Evolutionary conservation across 495 filamentous ascomycete species (phyloP).

Genomic region (Lindgomyces ingoldianus): DNA sequence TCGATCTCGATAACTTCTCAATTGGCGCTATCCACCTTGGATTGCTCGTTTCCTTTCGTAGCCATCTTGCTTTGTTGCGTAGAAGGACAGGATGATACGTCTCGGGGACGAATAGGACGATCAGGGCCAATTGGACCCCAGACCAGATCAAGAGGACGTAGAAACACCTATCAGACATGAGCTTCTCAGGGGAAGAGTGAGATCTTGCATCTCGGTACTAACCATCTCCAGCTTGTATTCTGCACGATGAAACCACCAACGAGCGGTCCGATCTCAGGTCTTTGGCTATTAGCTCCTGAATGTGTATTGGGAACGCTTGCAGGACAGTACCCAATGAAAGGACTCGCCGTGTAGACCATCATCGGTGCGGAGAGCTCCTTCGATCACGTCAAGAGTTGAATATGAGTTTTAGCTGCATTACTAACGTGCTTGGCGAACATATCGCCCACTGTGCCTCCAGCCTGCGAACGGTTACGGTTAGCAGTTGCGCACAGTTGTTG

Average conservation of each 20-base stretch:
- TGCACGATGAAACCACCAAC: constrained; percentile 77
- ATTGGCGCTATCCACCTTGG: constrained; percentile 76
- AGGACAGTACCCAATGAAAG: constrained; percentile 63
- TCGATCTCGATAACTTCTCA: constrained; percentile 72
- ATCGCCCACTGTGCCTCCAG: constrained; percentile 89
- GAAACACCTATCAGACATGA: constrained; percentile 59
- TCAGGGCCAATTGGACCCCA: constrained; percentile 40
- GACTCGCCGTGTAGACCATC: constrained; percentile 79
- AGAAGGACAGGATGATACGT: constrained; percentile 84
- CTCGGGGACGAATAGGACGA: constrained; percentile 64
- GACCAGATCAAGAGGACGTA: constrained; percentile 87
- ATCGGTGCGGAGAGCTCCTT: constrained; percentile 73
- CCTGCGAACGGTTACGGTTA: constrained; percentile 32
- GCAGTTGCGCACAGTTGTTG: too few species aligned
- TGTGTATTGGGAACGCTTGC: not conserved
- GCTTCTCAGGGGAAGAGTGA: not conserved
- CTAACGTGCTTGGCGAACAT: constrained; percentile 61
- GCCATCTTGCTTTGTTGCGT: constrained; percentile 66
- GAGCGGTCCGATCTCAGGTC: constrained; percentile 60
- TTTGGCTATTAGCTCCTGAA: constrained; percentile 31
- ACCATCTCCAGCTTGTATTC: constrained; percentile 75
- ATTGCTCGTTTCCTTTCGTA: constrained; percentile 78
- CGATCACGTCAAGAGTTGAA: constrained; percentile 25
- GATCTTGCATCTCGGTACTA: not conserved
- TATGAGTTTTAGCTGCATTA: not conserved